Evolutionary conservation across 2,329 filamentous ascomycete species (phyloP).

Genomic region (Sclerotinia spermophila): DNA sequence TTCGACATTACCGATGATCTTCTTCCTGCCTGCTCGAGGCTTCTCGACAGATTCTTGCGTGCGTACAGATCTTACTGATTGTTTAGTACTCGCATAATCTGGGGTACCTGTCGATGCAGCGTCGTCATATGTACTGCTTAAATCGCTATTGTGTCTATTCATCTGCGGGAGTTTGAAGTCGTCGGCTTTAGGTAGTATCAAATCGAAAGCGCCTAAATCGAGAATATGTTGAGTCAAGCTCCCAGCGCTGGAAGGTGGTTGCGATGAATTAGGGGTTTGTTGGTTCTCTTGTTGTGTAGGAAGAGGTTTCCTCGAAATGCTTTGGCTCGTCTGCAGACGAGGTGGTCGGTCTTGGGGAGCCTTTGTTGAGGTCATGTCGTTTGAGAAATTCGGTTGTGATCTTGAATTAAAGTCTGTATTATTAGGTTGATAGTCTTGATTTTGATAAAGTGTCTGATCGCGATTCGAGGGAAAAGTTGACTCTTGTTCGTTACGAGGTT

Average conservation of each 20-base stretch:
- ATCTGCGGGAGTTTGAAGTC: conserved; percentile 22
- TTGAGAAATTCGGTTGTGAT: conserved; percentile 23
- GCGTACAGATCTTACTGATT: conserved; percentile 30
- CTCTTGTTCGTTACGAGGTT: conserved; percentile 18
- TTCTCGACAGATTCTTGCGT: conserved; percentile 54
- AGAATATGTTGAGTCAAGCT: conserved; percentile 44
- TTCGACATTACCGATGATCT: conserved; percentile 59
- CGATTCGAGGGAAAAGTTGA: conserved; percentile 17
- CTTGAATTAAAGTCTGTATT: conserved; percentile 19
- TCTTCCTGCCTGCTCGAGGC: conserved; percentile 75
- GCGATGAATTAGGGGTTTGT: conserved; percentile 40
- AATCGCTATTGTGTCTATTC: conserved; percentile 36
- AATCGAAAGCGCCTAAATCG: conserved; percentile 48
- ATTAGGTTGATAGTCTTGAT: conserved; percentile 8
- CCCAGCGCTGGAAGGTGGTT: conserved; percentile 40
- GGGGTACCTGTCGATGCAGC: conserved; percentile 62
- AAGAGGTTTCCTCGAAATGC: conserved; percentile 51
- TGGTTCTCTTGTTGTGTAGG: conserved; percentile 41
- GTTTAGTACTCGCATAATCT: conserved; percentile 67
- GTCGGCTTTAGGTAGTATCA: conserved; percentile 26
- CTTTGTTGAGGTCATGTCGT: conserved; percentile 11
- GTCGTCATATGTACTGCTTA: conserved; percentile 56
- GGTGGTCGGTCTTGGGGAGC: conserved; percentile 1
- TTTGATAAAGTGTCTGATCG: conserved; percentile 22
- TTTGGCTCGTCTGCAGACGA: conserved; percentile 40